Base-by-base conservation (phyloP, 805 yeast genomes). In the Metschnikowia kunwiensis region DNA sequence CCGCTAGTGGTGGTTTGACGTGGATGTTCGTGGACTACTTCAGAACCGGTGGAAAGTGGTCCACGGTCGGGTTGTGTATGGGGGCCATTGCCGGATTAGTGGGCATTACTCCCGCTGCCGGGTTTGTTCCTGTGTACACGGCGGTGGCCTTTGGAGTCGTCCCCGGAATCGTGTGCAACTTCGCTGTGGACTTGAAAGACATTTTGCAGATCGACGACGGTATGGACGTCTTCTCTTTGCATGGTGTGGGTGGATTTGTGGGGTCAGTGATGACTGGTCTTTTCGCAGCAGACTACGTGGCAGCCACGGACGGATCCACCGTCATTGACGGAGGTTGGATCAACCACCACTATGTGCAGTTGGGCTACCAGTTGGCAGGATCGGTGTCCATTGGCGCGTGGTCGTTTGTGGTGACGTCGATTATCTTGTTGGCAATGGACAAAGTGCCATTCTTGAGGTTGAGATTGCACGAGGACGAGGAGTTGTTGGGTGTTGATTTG, bases 101-200 rank as follows among this genome's bases (percentile, higher is more conserved):
- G 32, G 93, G 93, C 57, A 82, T 91, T 46, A 91, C 97, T 2
- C 97, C 98, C 31, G 97, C 91, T 46, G 97, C 97, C 14, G 97
- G 97, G 46, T 89, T 70, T 57, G 96, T 91, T 33, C 97, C 97
- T 39, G 80, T 91, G 40, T 91, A 89, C 78, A 38, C 50, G 16
- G 40, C 54, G 24, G 36, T 38, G 24, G 36, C 47, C 29, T 42
- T 43, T 32, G 44, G 43, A 30, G 39, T 47, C 32, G 51, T 43
- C 17, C 46, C 50, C 14, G 47, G 46, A 42, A 28, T 78, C 36
- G 79, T 79, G 24, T 87, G 95, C 68, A 88, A 89, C 73, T 75
- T 78, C 55, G 91, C 94, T 31, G 87, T 86, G 44, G 94, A 86
- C 62, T 60, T 87, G 51, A 88, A 89, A 70, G 65, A 71, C 49